phyloP scores from a whole-genome alignment of 345 rosid species.

The Arabis alpina region DNA sequence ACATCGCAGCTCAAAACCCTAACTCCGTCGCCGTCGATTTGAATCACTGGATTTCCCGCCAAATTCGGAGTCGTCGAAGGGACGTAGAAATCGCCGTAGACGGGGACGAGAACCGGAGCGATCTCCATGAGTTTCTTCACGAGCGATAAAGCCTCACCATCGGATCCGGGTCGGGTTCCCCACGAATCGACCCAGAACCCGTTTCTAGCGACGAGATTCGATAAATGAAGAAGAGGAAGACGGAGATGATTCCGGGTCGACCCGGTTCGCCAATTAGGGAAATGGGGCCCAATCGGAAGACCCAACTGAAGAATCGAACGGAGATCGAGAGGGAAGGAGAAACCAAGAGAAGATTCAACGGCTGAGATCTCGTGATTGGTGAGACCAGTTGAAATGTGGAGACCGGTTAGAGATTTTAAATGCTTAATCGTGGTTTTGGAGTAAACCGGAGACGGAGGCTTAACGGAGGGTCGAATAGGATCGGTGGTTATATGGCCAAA shows the following conservation, averaged over 20 bases:
- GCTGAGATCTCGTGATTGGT: conserved; percentile 62
- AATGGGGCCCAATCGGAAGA: conserved; percentile 67
- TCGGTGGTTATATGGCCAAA: conserved; percentile 23
- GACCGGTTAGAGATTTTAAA: conserved; percentile 51
- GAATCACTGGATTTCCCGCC: conserved; percentile 78
- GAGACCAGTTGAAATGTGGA: conserved; percentile 65
- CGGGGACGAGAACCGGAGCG: conserved; percentile 73
- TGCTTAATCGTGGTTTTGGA: conserved; percentile 59
- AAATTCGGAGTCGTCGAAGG: conserved; percentile 55
- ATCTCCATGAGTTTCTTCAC: conserved; percentile 36
- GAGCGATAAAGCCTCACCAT: conserved; percentile 38
- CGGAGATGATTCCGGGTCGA: conserved; percentile 57
- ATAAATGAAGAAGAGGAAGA: conserved; percentile 57
- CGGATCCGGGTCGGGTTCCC: conserved; percentile 56
- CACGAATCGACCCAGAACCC: conserved; percentile 78
- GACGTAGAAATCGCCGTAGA: conserved; percentile 63
- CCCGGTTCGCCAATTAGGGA: conserved; percentile 84
- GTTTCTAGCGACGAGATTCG: conserved; percentile 49
- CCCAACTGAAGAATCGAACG: conserved; percentile 82
- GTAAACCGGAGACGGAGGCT: conserved; percentile 54
- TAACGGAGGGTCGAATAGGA: conserved; percentile 32
- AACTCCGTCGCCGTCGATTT: conserved; percentile 55
- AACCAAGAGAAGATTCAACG: conserved; percentile 59
- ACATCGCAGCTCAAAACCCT: conserved; percentile 66
- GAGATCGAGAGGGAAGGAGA: conserved; percentile 88